Percentiles rank a stretch among this genome's conserved stretches.
Evolutionary conservation across 1,284 basidiomycete genomes (phyloP).

Genomic region (Puccinia hordei): DNA sequence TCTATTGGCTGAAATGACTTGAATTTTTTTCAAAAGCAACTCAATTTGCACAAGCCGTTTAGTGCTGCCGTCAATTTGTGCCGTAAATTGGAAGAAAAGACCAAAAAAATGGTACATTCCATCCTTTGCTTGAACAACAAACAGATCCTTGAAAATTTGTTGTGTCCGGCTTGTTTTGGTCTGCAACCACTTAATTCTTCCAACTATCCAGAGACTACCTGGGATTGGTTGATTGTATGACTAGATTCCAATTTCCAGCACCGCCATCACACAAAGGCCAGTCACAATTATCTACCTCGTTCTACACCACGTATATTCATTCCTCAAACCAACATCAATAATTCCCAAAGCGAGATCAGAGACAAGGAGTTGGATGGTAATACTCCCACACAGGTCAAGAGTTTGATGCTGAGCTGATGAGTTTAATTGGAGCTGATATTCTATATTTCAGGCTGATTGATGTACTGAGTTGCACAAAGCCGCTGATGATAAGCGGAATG

Average conservation of each 20-base stretch:
- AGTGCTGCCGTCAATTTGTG: constrained; percentile 1
- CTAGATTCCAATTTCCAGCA: constrained; percentile 20
- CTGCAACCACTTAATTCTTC: neutral
- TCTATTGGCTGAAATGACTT: neutral
- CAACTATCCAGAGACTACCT: neutral
- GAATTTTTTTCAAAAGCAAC: neutral
- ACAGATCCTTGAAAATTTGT: neutral
- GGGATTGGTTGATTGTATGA: constrained; percentile 5
- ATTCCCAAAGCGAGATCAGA: neutral
- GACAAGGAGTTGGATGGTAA: neutral
- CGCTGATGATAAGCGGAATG: constrained; percentile 4
- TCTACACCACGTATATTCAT: neutral
- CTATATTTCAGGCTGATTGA: constrained; percentile 3
- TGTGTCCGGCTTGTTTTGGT: constrained; percentile 15
- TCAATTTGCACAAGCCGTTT: neutral
- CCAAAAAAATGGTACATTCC: neutral
- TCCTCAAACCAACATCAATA: neutral
- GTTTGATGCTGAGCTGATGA: neutral
- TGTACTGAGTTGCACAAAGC: constrained; percentile 28
- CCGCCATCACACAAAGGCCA: constrained; percentile 30
- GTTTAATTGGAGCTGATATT: too few relatives aligned
- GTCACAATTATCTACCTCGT: neutral
- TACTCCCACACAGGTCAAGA: neutral
- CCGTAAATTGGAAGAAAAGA: neutral
- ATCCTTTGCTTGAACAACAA: neutral